Evolutionary conservation across 306 rosid genomes (phyloP).

Genomic region (Rosa persica): DNA sequence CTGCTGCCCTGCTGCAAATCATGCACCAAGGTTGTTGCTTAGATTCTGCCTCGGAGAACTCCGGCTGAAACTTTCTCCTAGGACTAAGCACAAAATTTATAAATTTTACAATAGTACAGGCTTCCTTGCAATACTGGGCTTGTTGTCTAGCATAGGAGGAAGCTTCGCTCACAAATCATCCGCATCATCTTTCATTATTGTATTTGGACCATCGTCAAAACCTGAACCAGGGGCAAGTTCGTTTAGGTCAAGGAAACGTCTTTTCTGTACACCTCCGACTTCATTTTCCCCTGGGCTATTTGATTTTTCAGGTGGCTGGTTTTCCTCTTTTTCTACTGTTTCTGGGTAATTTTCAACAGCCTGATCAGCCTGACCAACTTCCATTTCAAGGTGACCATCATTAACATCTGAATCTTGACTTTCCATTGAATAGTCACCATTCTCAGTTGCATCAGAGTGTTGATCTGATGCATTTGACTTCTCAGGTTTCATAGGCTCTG

Average conservation of each 20-base stretch:
- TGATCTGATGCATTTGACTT: conserved; percentile 56
- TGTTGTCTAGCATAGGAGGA: conserved; percentile 37
- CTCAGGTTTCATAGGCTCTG: conserved; percentile 61
- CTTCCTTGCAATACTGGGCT: conserved; percentile 36
- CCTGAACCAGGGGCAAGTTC: conserved; percentile 96
- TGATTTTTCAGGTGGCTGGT: conserved; percentile 63
- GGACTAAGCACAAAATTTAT: conserved; percentile 77
- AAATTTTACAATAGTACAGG: conserved; percentile 70
- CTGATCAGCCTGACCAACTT: conserved; percentile 58
- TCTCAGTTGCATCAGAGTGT: conserved; percentile 54
- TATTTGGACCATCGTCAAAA: conserved; percentile 75
- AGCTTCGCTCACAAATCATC: conserved; percentile 57
- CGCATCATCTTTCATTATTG: conserved; percentile 66
- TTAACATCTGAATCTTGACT: conserved; percentile 71
- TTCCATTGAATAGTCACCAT: conserved; percentile 60
- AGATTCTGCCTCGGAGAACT: conserved; percentile 62
- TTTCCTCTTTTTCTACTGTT: conserved; percentile 49
- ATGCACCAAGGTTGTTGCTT: conserved; percentile 55
- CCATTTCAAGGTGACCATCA: conserved; percentile 58
- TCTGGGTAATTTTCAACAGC: conserved; percentile 46
- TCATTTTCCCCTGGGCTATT: conserved; percentile 71
- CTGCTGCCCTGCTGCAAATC: conserved; percentile 62
- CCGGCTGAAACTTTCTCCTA: conserved; percentile 50
- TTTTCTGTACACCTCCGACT: conserved; percentile 60
- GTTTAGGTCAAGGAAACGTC: conserved; percentile 89